Conservation (phyloP, 2,329 filamentous ascomycete species). For the Fusarium hainanense region DNA sequence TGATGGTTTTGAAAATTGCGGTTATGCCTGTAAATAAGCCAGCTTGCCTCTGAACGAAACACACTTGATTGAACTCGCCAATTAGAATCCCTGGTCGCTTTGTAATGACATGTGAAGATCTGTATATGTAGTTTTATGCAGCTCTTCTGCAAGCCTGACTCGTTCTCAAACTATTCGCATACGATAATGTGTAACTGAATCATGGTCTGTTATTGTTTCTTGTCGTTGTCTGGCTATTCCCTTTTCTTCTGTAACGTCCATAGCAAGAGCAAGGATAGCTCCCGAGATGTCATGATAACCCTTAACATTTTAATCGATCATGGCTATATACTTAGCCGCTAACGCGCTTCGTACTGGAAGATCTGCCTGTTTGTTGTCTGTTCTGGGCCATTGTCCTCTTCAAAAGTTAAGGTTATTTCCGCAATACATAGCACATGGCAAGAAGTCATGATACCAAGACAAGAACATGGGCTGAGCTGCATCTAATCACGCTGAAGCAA, state of each 20-base stretch:
- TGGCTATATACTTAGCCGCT: neutral
- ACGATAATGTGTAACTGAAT: neutral
- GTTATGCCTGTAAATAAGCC: neutral
- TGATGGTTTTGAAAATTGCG: neutral
- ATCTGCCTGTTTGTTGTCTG: neutral
- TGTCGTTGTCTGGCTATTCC: neutral
- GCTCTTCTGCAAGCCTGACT: neutral
- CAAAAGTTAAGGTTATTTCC: constrained; percentile 2
- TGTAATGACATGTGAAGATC: neutral
- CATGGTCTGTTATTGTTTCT: neutral
- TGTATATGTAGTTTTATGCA: neutral
- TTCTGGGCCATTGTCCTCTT: constrained; percentile 7
- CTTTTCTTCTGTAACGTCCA: neutral
- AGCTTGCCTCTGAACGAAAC: neutral
- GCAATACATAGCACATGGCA: neutral
- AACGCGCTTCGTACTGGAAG: constrained; percentile 5
- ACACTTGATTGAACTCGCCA: no score
- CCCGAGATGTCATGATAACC: constrained; percentile 14
- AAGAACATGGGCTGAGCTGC: constrained; percentile 16
- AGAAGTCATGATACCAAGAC: constrained; percentile 17
- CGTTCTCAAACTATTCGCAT: neutral
- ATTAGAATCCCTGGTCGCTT: neutral
- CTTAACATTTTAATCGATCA: neutral
- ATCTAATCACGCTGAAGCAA: neutral
- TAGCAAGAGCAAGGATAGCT: neutral